Evolutionary conservation across 352 stramenopile species (phyloP), one percentile per base, ranked within the genome.

Genomic region (Pythium myriotylum): DNA sequence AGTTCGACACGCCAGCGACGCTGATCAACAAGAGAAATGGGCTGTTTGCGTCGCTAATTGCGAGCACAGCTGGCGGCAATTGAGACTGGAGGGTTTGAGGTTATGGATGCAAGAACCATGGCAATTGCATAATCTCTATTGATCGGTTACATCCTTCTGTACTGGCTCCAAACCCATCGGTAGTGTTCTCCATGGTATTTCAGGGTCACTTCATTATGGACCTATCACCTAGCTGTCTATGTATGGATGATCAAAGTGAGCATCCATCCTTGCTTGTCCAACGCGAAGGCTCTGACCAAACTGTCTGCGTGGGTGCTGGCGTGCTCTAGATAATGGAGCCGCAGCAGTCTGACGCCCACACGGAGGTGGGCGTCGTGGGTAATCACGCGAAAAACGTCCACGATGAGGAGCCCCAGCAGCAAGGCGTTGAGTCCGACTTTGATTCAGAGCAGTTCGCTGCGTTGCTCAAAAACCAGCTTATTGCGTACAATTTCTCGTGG

Each of bases 401-500:
- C 20, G 27, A 60, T 14, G 27, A 35, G 1, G 26, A 62, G 24
- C 33, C 48, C 5, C 29, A 35, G 13, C 53, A 65, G 26, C 49
- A 65, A 29, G 26, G 9, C 2, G 6, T 10, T 3, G 51, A 62
- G 12, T 32, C 3, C 24, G 62, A 70, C 17, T 77, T 73, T 53
- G 57, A 77, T 42, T 23, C 65, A n/a, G 68, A 81, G n/a, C 19
- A 65, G 13, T 92, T 92, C 43, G 76, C 74, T 10, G 74, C 69
- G 9, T 41, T 92, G 50, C 73, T 94, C 52, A 68, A 89, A 52
- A 75, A 80, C 22, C 77, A 90, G 20, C 54, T 94, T 8, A 85
- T 92, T 29, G 65, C 80, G 50, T 91, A 89, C 67, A 88, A 62
- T 22, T 61, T 89, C 23, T 86, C 85, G 48, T 89, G 84, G 81